Percentiles rank a stretch among this genome's conserved stretches.
Conservation (phyloP, 768 basidiomycete species). For the Dentipellis sp. region DNA sequence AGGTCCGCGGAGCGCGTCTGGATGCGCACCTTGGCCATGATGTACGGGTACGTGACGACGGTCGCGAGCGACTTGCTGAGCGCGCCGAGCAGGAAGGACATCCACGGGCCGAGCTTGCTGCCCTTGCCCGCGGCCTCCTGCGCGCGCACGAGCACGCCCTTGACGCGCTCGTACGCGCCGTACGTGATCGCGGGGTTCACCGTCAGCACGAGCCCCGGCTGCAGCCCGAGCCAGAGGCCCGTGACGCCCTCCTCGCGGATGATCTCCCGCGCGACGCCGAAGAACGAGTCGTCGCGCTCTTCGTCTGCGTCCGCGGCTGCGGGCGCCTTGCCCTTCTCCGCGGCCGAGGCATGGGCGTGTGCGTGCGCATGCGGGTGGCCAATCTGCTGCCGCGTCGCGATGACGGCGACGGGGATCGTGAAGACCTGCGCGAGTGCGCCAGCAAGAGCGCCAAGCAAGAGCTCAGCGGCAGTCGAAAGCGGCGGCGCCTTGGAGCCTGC, state of each 20-base stretch:
- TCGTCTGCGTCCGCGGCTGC: slow-evolving; percentile 17
- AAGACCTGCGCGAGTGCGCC: slow-evolving; percentile 95
- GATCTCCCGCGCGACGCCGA: slow-evolving; percentile 77
- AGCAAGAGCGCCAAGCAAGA: slow-evolving; percentile 83
- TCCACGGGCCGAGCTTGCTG: slow-evolving; percentile 65
- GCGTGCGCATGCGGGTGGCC: slow-evolving; percentile 30
- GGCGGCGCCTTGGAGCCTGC: slow-evolving; percentile 50
- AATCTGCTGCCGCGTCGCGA: slow-evolving; percentile 95
- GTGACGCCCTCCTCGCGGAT: slow-evolving; percentile 79
- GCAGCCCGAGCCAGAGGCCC: slow-evolving; percentile 89
- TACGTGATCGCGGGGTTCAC: slow-evolving; percentile 98
- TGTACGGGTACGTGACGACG: slow-evolving; percentile 90
- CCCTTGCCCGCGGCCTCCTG: slow-evolving; percentile 29
- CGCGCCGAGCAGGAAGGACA: slow-evolving; percentile 83
- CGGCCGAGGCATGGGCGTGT: not conserved
- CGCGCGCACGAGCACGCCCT: slow-evolving; percentile 57
- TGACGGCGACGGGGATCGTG: slow-evolving; percentile 95
- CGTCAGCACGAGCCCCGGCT: slow-evolving; percentile 89
- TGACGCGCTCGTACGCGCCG: slow-evolving; percentile 88
- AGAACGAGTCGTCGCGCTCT: slow-evolving; percentile 56
- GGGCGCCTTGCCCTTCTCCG: not conserved
- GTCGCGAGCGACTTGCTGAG: slow-evolving; percentile 94
- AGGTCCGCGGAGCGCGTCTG: slow-evolving; percentile 68
- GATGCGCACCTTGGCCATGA: slow-evolving; percentile 94
- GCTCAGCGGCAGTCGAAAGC: slow-evolving; percentile 70